Conservation (phyloP, 2,329 filamentous ascomycete species). For the Venturia oleaginea region DNA sequence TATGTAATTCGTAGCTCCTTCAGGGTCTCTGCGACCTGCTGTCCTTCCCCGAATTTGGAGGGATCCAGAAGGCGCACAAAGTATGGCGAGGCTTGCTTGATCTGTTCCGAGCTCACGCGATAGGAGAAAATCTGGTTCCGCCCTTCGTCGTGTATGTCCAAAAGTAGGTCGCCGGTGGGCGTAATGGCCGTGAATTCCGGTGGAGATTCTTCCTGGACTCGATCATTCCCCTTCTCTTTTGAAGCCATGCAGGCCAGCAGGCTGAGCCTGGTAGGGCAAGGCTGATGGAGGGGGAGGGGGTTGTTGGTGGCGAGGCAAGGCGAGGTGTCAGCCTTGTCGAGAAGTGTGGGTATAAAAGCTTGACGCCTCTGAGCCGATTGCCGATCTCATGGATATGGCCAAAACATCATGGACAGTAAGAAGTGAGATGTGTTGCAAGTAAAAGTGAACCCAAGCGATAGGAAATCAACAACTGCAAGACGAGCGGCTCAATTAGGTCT, state of each 20-base stretch:
- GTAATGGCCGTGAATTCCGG: constrained; percentile 42
- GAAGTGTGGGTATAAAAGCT: constrained; percentile 14
- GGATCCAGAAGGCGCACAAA: constrained; percentile 59
- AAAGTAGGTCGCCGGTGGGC: constrained; percentile 52
- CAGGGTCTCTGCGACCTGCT: constrained; percentile 44
- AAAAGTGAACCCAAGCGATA: neutral
- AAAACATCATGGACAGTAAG: constrained; percentile 32
- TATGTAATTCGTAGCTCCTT: constrained; percentile 40
- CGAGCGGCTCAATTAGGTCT: neutral
- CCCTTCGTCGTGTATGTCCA: constrained; percentile 58
- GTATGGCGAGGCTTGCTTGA: constrained; percentile 58
- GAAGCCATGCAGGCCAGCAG: neutral
- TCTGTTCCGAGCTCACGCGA: constrained; percentile 47
- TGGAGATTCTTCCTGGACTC: neutral
- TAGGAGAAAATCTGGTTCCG: constrained; percentile 48
- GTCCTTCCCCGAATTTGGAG: constrained; percentile 54
- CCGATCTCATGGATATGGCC: constrained; percentile 38
- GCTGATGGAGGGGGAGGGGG: neutral
- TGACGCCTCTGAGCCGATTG: constrained; percentile 4
- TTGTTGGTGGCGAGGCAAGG: constrained; percentile 6
- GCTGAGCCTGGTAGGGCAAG: neutral
- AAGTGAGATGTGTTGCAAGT: neutral
- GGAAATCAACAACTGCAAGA: neutral
- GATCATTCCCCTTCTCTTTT: constrained; percentile 3
- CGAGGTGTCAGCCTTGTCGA: constrained; percentile 5